Evolutionary conservation across 495 filamentous ascomycete genomes (phyloP), one percentile per base, ranked within the genome.

Genomic region (Chlorociboria aeruginascens): DNA sequence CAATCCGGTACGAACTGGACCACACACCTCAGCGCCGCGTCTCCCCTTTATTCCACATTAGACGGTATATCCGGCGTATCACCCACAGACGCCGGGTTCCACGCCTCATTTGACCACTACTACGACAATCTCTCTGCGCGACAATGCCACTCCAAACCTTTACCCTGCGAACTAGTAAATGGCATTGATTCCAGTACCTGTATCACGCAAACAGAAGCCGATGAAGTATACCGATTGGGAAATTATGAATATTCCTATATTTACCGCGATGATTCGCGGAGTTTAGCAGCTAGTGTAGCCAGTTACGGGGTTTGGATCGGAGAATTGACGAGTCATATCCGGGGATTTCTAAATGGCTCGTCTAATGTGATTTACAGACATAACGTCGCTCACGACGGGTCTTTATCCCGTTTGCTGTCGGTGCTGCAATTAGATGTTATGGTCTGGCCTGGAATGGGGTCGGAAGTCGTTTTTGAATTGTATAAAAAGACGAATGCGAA

Each of bases 381-480:
- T 56, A 82, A 84, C 46, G 62, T 87, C 44, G 82, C 78, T 13
- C 81, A 87, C 53, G 82, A 85, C 52, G 82, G 82, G 9, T 79
- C 73, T 14, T 54, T 86, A 9, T 74, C 74, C 7, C 61, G 69
- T 3, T 50, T 86, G n/a, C 56, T 86, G 25, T 66, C 69, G 3
- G 69, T 83, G n/a, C 57, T 86, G 48, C 81, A 85, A 57, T 55
- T 79, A 3, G 74, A 81, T 33, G 54, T 62, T 34, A 86, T 85
- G 81, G 74, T 83, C 3, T 86, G 82, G 82, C 82, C 81, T 0
- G 82, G 82, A 0, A 82, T 86, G 78, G 82, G 82, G 0, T 64
- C 69, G 8, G 81, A 85, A 58, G 65, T 85, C 6, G 70, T 83
- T 0, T 84, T 86, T 56, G 82, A 86, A 64, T 36, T 83, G 9